Percentiles rank a stretch among this genome's conserved stretches.
phyloP scores from a whole-genome alignment of 805 yeast genomes.

The Schwanniomyces occidentalis region DNA sequence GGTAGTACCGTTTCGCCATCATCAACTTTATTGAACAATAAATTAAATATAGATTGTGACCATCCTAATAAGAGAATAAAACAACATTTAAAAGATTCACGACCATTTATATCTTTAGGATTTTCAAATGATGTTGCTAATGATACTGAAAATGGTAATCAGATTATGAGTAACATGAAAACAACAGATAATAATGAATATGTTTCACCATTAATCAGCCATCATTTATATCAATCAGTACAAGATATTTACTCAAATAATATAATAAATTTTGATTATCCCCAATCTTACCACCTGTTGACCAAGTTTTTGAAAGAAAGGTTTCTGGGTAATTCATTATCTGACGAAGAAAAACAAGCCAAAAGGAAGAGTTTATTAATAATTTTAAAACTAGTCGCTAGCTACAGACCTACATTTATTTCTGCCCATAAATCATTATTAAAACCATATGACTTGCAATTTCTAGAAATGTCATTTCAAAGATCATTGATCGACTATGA shows the following conservation, averaged over 20 bases:
- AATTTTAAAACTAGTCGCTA: conserved; percentile 59
- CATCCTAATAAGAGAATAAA: neutral
- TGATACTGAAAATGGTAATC: conserved; percentile 7
- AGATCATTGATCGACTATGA: conserved; percentile 46
- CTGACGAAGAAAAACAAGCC: conserved; percentile 25
- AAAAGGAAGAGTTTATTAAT: conserved; percentile 35
- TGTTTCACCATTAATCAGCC: conserved; percentile 56
- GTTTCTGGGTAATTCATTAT: conserved; percentile 52
- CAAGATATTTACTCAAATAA: conserved; percentile 51
- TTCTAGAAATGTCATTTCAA: conserved; percentile 47
- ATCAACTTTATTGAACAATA: conserved; percentile 8
- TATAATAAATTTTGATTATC: conserved; percentile 57
- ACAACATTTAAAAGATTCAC: conserved; percentile 21
- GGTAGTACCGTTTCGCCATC: conserved; percentile 8
- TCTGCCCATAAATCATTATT: conserved; percentile 68
- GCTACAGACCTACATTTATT: conserved; percentile 74
- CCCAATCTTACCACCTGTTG: conserved; percentile 61
- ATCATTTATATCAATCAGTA: conserved; percentile 54
- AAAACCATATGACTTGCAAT: conserved; percentile 68
- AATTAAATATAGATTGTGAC: neutral
- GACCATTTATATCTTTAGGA: conserved; percentile 46
- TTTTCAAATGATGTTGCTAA: conserved; percentile 14
- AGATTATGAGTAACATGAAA: conserved; percentile 4
- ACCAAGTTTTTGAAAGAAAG: conserved; percentile 54
- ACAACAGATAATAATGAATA: conserved; percentile 32